phyloP scores from a whole-genome alignment of 305 asterid species.

The Fraxinus sp. region DNA sequence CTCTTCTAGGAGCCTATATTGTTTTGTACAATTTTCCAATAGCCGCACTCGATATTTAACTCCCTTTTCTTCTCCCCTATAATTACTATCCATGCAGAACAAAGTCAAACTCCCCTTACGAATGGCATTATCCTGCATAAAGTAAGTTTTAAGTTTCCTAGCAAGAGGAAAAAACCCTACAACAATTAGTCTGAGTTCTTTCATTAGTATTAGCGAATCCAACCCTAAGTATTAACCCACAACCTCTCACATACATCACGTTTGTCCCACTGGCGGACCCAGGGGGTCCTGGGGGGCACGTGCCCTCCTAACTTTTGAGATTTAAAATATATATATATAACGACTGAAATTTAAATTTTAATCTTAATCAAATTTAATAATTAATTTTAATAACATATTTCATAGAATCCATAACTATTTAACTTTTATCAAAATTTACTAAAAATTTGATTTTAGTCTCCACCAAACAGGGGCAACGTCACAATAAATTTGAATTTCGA shows the following conservation, averaged over 20 bases:
- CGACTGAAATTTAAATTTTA: too few species aligned
- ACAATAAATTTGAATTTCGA: too few species aligned
- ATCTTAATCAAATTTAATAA: too few species aligned
- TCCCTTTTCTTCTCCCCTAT: not conserved
- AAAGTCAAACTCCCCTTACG: not conserved
- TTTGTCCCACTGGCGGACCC: too few species aligned
- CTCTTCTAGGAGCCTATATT: not conserved
- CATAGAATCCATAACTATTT: too few species aligned
- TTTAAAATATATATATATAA: too few species aligned
- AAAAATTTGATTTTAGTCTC: too few species aligned
- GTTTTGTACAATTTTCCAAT: not conserved
- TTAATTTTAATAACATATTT: too few species aligned
- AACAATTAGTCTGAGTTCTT: not conserved
- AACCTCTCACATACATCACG: not conserved
- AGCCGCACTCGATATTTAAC: not conserved
- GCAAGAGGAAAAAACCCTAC: not conserved
- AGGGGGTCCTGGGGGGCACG: too few species aligned
- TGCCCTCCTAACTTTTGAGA: too few species aligned
- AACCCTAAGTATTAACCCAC: not conserved
- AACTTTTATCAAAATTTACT: too few species aligned
- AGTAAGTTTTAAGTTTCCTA: not conserved
- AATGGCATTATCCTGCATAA: not conserved
- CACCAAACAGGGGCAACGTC: too few species aligned
- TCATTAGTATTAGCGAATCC: not conserved
- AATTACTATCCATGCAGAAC: not conserved